Percentiles rank a stretch among this genome's conserved stretches.
These are phyloP conservation scores for Chrysanthemum lavandulifolium DNA, from an alignment of 129 eudicot species.

Conservation along the genomic window DNA sequence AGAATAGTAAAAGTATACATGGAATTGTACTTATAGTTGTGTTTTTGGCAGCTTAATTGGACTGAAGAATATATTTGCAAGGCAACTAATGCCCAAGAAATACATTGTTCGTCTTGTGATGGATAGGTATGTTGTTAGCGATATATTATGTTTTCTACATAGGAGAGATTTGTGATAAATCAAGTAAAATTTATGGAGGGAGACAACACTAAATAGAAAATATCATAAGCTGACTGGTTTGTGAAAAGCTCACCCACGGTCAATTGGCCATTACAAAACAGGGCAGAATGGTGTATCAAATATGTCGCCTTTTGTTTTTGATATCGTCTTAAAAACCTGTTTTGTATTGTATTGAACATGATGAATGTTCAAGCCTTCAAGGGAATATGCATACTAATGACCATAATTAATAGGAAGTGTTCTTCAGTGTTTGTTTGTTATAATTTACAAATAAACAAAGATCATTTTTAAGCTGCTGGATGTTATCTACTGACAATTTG, in stretches of 20 bases:
- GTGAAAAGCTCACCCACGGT: not conserved
- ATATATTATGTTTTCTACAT: not conserved
- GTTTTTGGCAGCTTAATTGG: slow-evolving; percentile 76
- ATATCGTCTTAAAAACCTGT: not conserved
- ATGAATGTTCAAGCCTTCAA: not conserved
- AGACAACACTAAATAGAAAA: slow-evolving; percentile 3
- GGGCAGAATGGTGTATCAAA: slow-evolving; percentile 4
- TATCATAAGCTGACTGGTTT: slow-evolving; percentile 5
- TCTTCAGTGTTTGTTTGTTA: slow-evolving; percentile 9
- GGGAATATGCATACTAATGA: too few relatives aligned
- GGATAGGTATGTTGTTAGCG: slow-evolving; percentile 64
- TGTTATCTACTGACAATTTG: slow-evolving; percentile 2
- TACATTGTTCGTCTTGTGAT: slow-evolving; percentile 98
- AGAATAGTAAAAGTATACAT: not conserved
- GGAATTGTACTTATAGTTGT: not conserved
- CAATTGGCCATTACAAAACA: not conserved
- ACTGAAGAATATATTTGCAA: slow-evolving; percentile 88
- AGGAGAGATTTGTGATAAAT: not conserved
- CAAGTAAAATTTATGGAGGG: not conserved
- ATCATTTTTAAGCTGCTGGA: slow-evolving; percentile 16
- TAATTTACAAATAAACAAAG: slow-evolving; percentile 1
- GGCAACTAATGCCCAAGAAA: slow-evolving; percentile 98
- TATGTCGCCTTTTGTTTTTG: slow-evolving; percentile 8
- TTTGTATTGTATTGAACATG: not conserved
- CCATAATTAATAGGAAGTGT: not conserved